phyloP scores from a whole-genome alignment of 2,329 filamentous ascomycete genomes.

The Colletotrichum sp. region DNA sequence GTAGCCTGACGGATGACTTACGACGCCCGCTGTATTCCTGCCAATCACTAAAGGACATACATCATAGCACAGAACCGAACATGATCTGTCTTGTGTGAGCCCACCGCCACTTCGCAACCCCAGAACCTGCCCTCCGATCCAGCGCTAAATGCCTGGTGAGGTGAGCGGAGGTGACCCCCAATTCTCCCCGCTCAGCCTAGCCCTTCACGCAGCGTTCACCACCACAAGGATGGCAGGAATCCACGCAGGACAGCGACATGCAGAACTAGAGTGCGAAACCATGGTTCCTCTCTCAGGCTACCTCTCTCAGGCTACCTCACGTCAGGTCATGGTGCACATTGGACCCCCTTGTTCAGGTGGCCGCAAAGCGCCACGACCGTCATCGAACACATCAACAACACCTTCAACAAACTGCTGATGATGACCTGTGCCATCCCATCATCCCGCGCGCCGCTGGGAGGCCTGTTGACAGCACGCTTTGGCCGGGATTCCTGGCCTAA shows the following conservation, averaged over 20 bases:
- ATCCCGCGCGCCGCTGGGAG: background rate
- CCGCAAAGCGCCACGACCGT: background rate
- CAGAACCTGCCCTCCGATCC: background rate
- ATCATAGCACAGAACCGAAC: background rate
- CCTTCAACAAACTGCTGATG: background rate
- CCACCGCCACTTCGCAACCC: constrained; percentile 8
- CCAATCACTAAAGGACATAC: background rate
- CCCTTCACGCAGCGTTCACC: background rate
- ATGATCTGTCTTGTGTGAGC: background rate
- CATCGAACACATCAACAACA: background rate
- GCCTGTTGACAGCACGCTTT: background rate
- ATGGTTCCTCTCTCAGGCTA: constrained; percentile 1
- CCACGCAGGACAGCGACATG: background rate
- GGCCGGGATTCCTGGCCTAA: background rate
- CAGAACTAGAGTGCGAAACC: background rate
- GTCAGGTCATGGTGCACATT: background rate
- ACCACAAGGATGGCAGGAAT: background rate
- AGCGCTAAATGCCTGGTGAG: constrained; percentile 8
- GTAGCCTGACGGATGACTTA: background rate
- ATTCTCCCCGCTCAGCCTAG: background rate
- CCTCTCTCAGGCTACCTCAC: background rate
- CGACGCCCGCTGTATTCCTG: background rate
- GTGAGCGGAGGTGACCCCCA: constrained; percentile 9
- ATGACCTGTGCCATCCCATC: background rate
- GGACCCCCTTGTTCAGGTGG: background rate